These are phyloP conservation scores for Hanseniaspora lachancei DNA, from an alignment of 805 yeast genomes.

Conservation along the genomic window DNA sequence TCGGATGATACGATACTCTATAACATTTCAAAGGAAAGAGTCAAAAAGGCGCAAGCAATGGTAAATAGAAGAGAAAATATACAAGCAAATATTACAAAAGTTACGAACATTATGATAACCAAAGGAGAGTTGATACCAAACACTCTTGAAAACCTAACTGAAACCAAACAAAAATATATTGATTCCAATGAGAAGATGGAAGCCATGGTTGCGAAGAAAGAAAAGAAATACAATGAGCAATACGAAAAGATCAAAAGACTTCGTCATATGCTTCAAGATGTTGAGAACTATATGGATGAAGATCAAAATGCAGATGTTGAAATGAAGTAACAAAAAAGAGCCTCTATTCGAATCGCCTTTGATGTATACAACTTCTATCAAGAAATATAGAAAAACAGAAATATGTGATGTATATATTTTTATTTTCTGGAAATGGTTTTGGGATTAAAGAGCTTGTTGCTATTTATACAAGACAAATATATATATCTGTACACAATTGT, in stretches of 20 bases:
- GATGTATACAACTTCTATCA: no score
- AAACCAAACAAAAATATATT: background rate
- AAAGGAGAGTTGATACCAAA: background rate
- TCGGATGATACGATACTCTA: background rate
- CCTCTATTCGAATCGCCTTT: background rate
- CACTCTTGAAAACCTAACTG: background rate
- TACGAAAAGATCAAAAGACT: background rate
- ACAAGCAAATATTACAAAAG: background rate
- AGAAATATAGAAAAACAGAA: background rate
- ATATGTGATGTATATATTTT: background rate
- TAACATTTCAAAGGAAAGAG: background rate
- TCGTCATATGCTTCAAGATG: background rate
- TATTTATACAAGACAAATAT: slow-evolving; percentile 8
- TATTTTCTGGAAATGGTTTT: slow-evolving; percentile 3
- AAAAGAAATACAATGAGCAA: background rate
- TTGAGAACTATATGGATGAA: background rate
- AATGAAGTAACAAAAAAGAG: background rate
- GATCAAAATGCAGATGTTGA: background rate
- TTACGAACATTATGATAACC: background rate
- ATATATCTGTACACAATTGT: background rate
- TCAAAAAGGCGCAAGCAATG: background rate
- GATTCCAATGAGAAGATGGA: background rate
- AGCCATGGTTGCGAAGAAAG: background rate
- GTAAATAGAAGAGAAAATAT: slow-evolving; percentile 3
- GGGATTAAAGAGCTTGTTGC: slow-evolving; percentile 3